Percentiles rank a stretch among this genome's conserved stretches.
phyloP scores from a whole-genome alignment of 2,329 filamentous ascomycete genomes.

The Truncatella angustata region DNA sequence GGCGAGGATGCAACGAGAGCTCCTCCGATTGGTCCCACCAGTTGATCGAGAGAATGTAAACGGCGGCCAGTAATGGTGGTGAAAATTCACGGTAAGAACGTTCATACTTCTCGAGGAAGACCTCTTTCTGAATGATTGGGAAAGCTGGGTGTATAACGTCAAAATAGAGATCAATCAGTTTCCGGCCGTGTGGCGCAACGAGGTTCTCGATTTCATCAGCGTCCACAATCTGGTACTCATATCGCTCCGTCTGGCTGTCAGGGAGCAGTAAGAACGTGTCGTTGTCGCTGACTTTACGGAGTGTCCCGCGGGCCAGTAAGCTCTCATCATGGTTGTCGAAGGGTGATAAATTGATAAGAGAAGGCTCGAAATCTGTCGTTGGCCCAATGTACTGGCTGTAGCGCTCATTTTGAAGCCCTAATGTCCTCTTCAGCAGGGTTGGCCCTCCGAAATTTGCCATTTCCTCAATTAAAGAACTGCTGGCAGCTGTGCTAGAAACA shows the following conservation, averaged over 20 bases:
- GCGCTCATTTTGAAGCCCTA: slow-evolving; percentile 74
- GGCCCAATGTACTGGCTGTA: slow-evolving; percentile 82
- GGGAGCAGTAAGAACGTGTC: slow-evolving; percentile 81
- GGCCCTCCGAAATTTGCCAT: slow-evolving; percentile 69
- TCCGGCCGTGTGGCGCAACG: slow-evolving; percentile 73
- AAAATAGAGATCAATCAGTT: slow-evolving; percentile 79
- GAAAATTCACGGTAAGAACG: slow-evolving; percentile 72
- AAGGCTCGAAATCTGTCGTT: slow-evolving; percentile 80
- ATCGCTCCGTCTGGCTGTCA: slow-evolving; percentile 69
- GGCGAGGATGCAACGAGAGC: slow-evolving; percentile 61
- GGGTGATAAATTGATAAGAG: slow-evolving; percentile 75
- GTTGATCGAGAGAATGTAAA: slow-evolving; percentile 83
- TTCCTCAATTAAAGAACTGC: slow-evolving; percentile 64
- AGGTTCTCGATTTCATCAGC: slow-evolving; percentile 71
- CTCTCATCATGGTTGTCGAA: slow-evolving; percentile 83
- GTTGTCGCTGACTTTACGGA: slow-evolving; percentile 73
- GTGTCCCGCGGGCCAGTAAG: slow-evolving; percentile 63
- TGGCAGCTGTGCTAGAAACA: slow-evolving; percentile 60
- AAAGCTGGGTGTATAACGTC: slow-evolving; percentile 76
- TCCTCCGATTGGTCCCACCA: slow-evolving; percentile 79
- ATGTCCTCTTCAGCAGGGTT: slow-evolving; percentile 63
- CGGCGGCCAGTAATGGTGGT: slow-evolving; percentile 72
- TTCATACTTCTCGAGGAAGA: slow-evolving; percentile 77
- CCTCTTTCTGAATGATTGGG: slow-evolving; percentile 77
- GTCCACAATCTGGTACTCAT: slow-evolving; percentile 68